Base-by-base conservation (phyloP, 148 eudicot genomes). In the Tetragonia tetragonoides region DNA sequence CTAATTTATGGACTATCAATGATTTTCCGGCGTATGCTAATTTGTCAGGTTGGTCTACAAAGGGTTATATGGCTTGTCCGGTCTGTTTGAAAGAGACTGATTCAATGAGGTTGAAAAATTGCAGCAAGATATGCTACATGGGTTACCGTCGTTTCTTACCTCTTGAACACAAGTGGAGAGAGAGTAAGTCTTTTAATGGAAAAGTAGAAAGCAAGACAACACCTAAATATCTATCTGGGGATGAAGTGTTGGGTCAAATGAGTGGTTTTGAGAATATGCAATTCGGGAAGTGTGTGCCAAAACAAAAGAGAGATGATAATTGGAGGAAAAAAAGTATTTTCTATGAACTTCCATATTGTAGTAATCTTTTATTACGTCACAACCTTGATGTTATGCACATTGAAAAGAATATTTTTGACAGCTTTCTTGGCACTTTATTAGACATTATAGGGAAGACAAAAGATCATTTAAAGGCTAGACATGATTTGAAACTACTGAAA, bases 11-110 rank as follows among this genome's bases (percentile, higher is more conserved):
- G 73, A 79, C 82, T 4, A 74, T 79, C 3, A 74, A 74, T 60
- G 82, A 74, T n/a, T 80, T 75, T 66, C 79, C 38, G 2, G 83
- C 83, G 9, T 68, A 80, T 75, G 81, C 62, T 28, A 63, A 79
- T 42, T 65, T 79, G 51, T 65, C 64, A 3, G 70, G 81, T 8
- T 79, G 77, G 77, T 62, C 69, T 18, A 78, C 76, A 7, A 78
- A 70, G 14, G 76, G 76, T 8, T 78, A 70, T 20, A 60, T 60
- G 59, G 76, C 76, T 4, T 78, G 76, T 34, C 81, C 81, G 24
- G 17, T 11, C 60, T 77, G 63, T 40, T 2, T 17, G 28, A 49
- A 11, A 10, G 49, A 68, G 9, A 73, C 76, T 39, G 5, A 3
- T 3, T 73, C 76, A 7, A 38, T 57, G 4, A 14, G 76, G 28